Base-by-base conservation (phyloP, 2,329 filamentous ascomycete species). In the Apiospora aurea region DNA sequence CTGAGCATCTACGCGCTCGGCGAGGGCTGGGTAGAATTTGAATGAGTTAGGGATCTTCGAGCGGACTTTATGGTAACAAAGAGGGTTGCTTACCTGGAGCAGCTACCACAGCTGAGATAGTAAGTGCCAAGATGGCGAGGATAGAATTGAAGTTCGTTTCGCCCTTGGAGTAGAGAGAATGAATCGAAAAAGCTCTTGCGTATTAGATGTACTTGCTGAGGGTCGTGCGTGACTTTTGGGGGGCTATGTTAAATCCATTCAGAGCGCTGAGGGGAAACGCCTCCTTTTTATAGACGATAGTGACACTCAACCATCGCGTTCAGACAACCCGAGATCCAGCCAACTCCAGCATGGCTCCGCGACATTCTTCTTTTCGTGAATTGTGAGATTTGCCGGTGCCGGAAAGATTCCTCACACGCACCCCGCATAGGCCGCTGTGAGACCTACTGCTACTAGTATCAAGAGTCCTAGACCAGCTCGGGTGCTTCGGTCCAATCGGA, bases 121-220 rank as follows among this genome's bases (percentile, higher is more conserved):
- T 26, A 11, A 70, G 6, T 11, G 49, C 69, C 69, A 70, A 24
- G 13, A 64, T 5, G 29, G 51, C 51, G 18, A 70, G 18, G 69
- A 70, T 46, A 13, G 69, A 34, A n/a, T 70, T 61, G 69, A 64
- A 70, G 69, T 70, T 64, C 51, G 29, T 53, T 0, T 29, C 18
- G 24, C 1, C 13, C 29, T 18, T 4, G 24, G n/a, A 7, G n/a
- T n/a, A 2, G 13, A 24, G 51, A 18, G 2, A 29, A 29, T 16
- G 13, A 4, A 29, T 1, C 16, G 4, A 26, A 7, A 13, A 16
- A 7, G 5, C 16, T 29, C 13, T 26, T 18, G n/a, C n/a, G n/a
- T n/a, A n/a, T n/a, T n/a, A n/a, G n/a, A n/a, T n/a, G n/a, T n/a
- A n/a, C n/a, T n/a, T n/a, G n/a, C n/a, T n/a, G n/a, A n/a, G n/a